These are phyloP conservation scores for Vitis rotundifolia DNA, from an alignment of 164 flowering plant genomes.

Conservation along the genomic window DNA sequence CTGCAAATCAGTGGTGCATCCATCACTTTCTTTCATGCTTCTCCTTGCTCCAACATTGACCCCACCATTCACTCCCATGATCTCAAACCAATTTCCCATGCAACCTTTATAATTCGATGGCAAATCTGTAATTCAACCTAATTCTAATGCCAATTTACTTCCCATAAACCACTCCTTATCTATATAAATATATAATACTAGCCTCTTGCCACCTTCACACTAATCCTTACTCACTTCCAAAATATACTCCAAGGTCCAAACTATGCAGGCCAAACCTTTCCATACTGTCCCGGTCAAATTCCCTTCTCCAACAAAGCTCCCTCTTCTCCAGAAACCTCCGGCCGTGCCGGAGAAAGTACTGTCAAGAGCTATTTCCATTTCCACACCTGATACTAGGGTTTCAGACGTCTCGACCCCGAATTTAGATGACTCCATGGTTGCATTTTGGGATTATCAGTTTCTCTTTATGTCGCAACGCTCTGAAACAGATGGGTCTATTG, in stretches of 20 bases:
- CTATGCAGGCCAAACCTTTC: constrained; percentile 35
- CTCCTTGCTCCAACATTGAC: not conserved
- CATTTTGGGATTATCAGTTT: constrained; percentile 88
- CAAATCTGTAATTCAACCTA: constrained; percentile 16
- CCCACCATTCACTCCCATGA: constrained; percentile 5
- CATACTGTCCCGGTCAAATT: constrained; percentile 22
- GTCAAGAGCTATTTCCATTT: constrained; percentile 31
- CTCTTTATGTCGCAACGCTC: constrained; percentile 79
- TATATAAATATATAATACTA: not conserved
- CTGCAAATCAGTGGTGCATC: not conserved
- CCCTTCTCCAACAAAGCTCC: constrained; percentile 20
- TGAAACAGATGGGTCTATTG: constrained; percentile 48
- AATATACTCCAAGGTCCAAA: constrained; percentile 1
- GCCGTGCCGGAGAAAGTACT: constrained; percentile 1
- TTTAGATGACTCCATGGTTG: constrained; percentile 42
- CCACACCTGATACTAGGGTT: constrained; percentile 16
- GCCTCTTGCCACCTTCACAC: not conserved
- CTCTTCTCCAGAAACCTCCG: constrained; percentile 10
- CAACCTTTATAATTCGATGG: not conserved
- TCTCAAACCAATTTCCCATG: not conserved
- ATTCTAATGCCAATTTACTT: not conserved
- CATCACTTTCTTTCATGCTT: not conserved
- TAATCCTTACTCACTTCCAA: constrained; percentile 1
- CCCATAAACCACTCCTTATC: not conserved
- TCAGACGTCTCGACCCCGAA: not conserved